These are phyloP conservation scores for Penicillium alfredii DNA, from an alignment of 495 filamentous ascomycete species.

Conservation along the genomic window DNA sequence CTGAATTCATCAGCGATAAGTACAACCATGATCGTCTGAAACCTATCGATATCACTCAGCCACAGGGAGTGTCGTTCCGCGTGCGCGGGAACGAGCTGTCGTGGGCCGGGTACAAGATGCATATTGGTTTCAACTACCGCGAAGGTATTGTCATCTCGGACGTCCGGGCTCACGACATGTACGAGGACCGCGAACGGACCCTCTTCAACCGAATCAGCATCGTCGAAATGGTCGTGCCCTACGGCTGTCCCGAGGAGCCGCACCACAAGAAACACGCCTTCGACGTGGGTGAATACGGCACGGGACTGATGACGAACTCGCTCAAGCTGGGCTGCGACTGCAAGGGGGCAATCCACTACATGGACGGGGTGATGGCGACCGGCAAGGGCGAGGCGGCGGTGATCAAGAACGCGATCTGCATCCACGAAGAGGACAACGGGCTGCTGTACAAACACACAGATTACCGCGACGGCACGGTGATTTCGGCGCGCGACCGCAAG, in stretches of 20 bases:
- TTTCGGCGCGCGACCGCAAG: conserved; percentile 62
- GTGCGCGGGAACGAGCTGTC: conserved; percentile 34
- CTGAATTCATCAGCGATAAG: conserved; percentile 32
- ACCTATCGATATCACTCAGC: conserved; percentile 36
- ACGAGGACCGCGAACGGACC: conserved; percentile 50
- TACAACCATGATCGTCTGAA: conserved; percentile 35
- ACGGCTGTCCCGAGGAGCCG: conserved; percentile 64
- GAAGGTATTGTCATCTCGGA: conserved; percentile 68
- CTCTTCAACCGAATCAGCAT: conserved; percentile 65
- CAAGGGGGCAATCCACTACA: conserved; percentile 70
- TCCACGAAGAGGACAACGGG: conserved; percentile 70
- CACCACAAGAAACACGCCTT: conserved; percentile 76
- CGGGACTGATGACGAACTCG: conserved; percentile 71
- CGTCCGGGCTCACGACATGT: conserved; percentile 42
- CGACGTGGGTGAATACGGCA: conserved; percentile 70
- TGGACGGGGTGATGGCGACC: conserved; percentile 51
- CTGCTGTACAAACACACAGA: conserved; percentile 83
- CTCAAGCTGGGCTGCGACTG: conserved; percentile 65
- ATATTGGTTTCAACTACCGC: conserved; percentile 65
- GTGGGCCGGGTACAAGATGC: conserved; percentile 38
- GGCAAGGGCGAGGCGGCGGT: conserved; percentile 52
- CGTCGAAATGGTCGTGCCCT: conserved; percentile 75
- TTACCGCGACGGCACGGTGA: conserved; percentile 62
- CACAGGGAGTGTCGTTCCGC: conserved; percentile 37
- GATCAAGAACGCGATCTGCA: conserved; percentile 69